Evolutionary conservation across 139 green algal genomes (phyloP).

Genomic region (Nannochloris sp.): DNA sequence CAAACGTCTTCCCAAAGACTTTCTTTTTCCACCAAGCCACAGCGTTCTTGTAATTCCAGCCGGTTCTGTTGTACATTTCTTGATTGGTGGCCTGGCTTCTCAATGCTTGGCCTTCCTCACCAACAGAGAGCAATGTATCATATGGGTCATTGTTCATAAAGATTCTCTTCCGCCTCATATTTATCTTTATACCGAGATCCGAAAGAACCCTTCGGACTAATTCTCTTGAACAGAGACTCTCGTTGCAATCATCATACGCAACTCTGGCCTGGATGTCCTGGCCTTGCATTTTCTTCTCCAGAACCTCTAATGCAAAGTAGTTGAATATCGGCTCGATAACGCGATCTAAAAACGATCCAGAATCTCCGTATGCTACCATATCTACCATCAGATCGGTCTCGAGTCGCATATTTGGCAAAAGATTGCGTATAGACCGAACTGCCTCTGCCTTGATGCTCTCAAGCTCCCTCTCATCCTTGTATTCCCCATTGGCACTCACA

Average conservation of each 20-base stretch:
- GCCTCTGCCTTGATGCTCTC: constrained; percentile 2
- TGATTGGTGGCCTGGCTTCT: not conserved
- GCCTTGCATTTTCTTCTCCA: constrained; percentile 23
- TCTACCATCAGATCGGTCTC: constrained; percentile 36
- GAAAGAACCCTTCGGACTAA: constrained; percentile 16
- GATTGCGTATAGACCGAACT: not conserved
- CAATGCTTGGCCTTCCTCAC: constrained; percentile 9
- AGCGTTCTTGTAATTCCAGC: constrained; percentile 6
- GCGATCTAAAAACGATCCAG: constrained; percentile 40
- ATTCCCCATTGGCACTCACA: constrained; percentile 18
- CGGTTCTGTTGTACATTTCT: not conserved
- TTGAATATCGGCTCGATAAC: constrained; percentile 54
- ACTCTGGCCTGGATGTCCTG: constrained; percentile 44
- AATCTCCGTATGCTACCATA: constrained; percentile 43
- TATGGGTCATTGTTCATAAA: constrained; percentile 20
- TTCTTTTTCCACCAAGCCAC: constrained; percentile 4
- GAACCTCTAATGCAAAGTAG: constrained; percentile 50
- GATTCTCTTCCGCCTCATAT: constrained; percentile 8
- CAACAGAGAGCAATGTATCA: constrained; percentile 17
- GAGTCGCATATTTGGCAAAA: constrained; percentile 4
- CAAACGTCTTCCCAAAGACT: constrained; percentile 54
- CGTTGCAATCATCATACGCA: constrained; percentile 82
- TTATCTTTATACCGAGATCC: constrained; percentile 23
- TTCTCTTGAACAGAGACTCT: constrained; percentile 51
- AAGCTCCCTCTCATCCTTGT: not conserved